phyloP scores from a whole-genome alignment of 208 protist species.

The Perkinsela sp. region DNA sequence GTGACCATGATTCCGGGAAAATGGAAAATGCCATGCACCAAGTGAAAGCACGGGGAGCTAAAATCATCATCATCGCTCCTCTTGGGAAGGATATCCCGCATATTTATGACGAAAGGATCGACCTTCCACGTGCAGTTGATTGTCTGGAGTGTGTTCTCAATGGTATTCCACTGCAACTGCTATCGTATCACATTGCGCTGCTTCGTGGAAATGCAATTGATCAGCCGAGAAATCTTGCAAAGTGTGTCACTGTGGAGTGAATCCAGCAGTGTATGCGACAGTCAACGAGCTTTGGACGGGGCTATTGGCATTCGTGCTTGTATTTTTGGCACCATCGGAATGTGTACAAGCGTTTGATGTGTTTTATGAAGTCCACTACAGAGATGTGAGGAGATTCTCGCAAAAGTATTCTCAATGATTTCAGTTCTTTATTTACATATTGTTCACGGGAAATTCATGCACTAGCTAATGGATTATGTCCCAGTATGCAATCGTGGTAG shows the following conservation, averaged over 20 bases:
- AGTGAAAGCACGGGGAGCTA: conserved; percentile 42
- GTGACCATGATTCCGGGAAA: conserved; percentile 29
- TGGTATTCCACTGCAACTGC: conserved; percentile 79
- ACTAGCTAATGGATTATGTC: too few relatives aligned
- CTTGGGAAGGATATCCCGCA: conserved; percentile 7
- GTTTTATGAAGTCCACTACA: too few relatives aligned
- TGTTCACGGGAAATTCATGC: too few relatives aligned
- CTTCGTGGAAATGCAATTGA: conserved; percentile 67
- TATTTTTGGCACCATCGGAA: too few relatives aligned
- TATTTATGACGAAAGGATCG: conserved; percentile 6
- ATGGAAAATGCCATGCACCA: conserved; percentile 60
- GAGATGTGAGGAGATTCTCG: too few relatives aligned
- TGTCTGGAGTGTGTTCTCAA: conserved; percentile 65
- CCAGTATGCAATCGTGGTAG: too few relatives aligned
- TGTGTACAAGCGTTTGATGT: too few relatives aligned
- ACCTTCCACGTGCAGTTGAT: conserved; percentile 46
- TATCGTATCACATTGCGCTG: conserved; percentile 79
- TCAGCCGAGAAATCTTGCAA: conserved; percentile 79
- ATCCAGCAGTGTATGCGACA: too few relatives aligned
- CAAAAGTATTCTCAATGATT: too few relatives aligned
- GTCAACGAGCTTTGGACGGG: too few relatives aligned
- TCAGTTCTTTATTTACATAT: too few relatives aligned
- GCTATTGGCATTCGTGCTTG: too few relatives aligned
- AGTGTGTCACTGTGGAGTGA: conserved; percentile 76
- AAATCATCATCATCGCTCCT: conserved; percentile 20